phyloP scores from a whole-genome alignment of 192 early-diverging fungal species.

The Backusella tarrabulga region DNA sequence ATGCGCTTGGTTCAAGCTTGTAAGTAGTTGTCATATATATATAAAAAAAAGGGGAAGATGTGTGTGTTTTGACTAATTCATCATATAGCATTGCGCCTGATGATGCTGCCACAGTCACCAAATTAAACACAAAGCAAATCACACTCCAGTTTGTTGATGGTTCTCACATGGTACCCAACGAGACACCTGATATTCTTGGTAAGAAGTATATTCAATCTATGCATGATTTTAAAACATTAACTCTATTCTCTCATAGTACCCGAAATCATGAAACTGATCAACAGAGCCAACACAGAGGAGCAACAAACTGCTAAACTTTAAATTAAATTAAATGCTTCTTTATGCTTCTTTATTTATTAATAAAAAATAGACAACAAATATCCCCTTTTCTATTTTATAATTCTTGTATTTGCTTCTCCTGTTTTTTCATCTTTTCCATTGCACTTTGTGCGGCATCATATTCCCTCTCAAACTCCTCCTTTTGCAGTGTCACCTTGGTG shows the following conservation, averaged over 20 bases:
- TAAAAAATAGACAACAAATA: not conserved
- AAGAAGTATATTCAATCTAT: not conserved
- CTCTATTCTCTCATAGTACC: not conserved
- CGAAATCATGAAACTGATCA: slow-evolving; percentile 10
- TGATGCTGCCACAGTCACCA: slow-evolving; percentile 16
- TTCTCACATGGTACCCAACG: slow-evolving; percentile 40
- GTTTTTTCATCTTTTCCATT: not conserved
- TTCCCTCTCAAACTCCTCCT: slow-evolving; percentile 8
- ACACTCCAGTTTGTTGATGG: slow-evolving; percentile 30
- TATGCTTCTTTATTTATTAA: not conserved
- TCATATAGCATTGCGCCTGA: slow-evolving; percentile 6
- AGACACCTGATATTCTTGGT: slow-evolving; percentile 41
- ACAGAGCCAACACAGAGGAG: not conserved
- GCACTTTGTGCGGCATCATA: not conserved
- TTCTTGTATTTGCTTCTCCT: not conserved
- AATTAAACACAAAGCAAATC: slow-evolving; percentile 14
- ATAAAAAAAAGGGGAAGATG: not conserved
- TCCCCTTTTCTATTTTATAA: not conserved
- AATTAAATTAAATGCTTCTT: not conserved
- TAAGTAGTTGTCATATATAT: slow-evolving; percentile 25
- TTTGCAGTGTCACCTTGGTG: not conserved
- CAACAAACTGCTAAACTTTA: slow-evolving; percentile 6
- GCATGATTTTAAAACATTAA: not conserved
- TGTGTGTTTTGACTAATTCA: not conserved
- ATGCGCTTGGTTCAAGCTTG: slow-evolving; percentile 38